A percentile compares a stretch with the other conserved stretches of the same genome.
Evolutionary conservation across 176 grass and related monocot species (phyloP).

Genomic region (Carex cristatella): DNA sequence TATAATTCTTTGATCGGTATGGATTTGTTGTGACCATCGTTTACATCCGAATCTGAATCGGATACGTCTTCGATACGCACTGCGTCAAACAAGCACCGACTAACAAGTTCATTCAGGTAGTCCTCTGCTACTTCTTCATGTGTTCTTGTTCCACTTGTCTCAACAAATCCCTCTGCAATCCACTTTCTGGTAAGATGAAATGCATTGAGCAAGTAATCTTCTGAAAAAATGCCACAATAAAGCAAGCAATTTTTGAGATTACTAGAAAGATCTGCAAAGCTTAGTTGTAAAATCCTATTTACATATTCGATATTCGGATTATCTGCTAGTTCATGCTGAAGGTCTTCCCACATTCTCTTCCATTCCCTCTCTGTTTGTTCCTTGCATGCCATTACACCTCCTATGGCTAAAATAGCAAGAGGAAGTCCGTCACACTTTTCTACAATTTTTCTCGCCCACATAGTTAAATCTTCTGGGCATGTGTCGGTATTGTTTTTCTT

Average conservation of each 20-base stretch:
- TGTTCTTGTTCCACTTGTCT: background rate
- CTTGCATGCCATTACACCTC: background rate
- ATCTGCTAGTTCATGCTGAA: background rate
- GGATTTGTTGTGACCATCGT: no score
- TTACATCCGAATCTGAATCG: no score
- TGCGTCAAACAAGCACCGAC: background rate
- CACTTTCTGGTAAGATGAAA: rapidly evolving
- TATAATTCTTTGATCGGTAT: no score
- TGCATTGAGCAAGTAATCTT: background rate
- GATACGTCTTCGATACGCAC: no score
- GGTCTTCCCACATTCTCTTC: background rate
- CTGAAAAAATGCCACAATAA: background rate
- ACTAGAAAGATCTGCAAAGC: background rate
- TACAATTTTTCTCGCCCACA: background rate
- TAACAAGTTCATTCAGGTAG: background rate
- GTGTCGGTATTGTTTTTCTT: background rate
- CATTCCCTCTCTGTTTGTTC: background rate
- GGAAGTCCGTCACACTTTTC: background rate
- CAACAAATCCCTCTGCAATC: background rate
- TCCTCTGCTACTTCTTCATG: background rate
- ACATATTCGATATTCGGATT: background rate
- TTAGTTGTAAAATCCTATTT: background rate
- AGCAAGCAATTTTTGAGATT: background rate
- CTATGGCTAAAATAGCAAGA: background rate
- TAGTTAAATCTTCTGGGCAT: background rate